Evolutionary conservation across 768 basidiomycete species (phyloP), one percentile per base, ranked within the genome.

Genomic region (Zangia roseola): DNA sequence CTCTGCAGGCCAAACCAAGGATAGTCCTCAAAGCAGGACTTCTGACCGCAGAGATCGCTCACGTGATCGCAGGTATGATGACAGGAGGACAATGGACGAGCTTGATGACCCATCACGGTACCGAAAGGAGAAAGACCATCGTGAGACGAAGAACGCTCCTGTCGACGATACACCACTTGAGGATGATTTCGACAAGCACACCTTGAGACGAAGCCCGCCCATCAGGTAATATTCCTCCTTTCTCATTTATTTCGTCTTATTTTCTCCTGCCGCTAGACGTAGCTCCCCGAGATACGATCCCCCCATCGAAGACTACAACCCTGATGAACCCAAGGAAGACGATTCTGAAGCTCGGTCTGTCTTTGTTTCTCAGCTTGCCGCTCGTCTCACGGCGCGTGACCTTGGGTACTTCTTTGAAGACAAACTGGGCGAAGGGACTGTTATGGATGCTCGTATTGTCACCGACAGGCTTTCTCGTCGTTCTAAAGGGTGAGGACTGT

Each of bases 341-440:
- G 95, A 98, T 65, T 94, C 92, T 47, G 97, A 98, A 83, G 88
- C 91, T 64, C 88, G 97, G 70, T 97, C 97, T 61, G 92, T 97
- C 58, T 98, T 98, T 73, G 93, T 97, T 66, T 95, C 94, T 61
- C 97, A 98, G 74, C 85, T 99, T 67, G 92, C 97, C 61, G 93
- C 94, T 53, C 87, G 93, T 64, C 83, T 98, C 67, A 97, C 94
- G 50, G 93, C 94, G 60, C 84, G 93, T 67, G 97, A 99, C 75
- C 76, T 99, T 71, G 94, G 94, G 57, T 91, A 94, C 73, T 99
- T 99, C 77, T 98, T 99, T 65, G 95, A 98, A 76, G 90, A 95
- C 66, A 91, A 94, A 67, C 78, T 97, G 38, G 95, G 94, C 19
- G 90, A 93, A 73, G 86, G 87, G 31, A 83, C 89, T 17, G 97